Conservation (phyloP, 192 early-diverging fungal genomes). For the Rhizoclosmatium sp. region DNA sequence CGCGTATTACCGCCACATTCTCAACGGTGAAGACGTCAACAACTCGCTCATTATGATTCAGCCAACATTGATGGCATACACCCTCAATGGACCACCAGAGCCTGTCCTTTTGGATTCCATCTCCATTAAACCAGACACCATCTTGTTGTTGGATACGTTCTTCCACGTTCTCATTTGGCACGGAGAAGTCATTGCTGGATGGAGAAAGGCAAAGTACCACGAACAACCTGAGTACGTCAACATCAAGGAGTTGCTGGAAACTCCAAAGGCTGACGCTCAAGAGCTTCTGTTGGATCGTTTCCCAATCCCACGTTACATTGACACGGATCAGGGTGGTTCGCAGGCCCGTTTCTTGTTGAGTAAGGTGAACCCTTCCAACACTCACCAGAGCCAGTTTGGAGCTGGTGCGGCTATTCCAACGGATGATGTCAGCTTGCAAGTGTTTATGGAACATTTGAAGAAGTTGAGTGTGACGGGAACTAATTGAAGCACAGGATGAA, state of each 20-base stretch:
- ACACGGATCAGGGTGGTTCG: constrained; percentile 94
- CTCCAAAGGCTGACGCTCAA: constrained; percentile 89
- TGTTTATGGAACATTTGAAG: constrained; percentile 95
- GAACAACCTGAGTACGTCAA: constrained; percentile 94
- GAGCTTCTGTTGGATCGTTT: constrained; percentile 93
- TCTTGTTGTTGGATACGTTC: constrained; percentile 95
- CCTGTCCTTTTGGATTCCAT: constrained; percentile 96
- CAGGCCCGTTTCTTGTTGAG: constrained; percentile 98
- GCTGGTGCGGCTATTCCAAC: constrained; percentile 93
- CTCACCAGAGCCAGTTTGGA: constrained; percentile 70
- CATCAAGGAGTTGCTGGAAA: constrained; percentile 91
- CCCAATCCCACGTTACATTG: constrained; percentile 98
- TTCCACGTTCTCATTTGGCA: constrained; percentile 99
- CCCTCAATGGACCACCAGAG: constrained; percentile 83
- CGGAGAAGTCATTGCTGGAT: constrained; percentile 94
- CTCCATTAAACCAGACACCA: constrained; percentile 95
- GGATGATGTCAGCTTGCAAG: constrained; percentile 97
- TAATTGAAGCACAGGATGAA: neutral
- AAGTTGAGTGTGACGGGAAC: constrained; percentile 69
- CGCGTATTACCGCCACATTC: constrained; percentile 88
- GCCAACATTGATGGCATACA: constrained; percentile 93
- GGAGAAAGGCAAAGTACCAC: constrained; percentile 96
- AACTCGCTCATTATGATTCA: constrained; percentile 99
- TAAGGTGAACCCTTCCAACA: constrained; percentile 98
- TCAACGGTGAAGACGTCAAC: constrained; percentile 95